phyloP scores from a whole-genome alignment of 2,329 filamentous ascomycete genomes.

The Cytospora paraplurivora region DNA sequence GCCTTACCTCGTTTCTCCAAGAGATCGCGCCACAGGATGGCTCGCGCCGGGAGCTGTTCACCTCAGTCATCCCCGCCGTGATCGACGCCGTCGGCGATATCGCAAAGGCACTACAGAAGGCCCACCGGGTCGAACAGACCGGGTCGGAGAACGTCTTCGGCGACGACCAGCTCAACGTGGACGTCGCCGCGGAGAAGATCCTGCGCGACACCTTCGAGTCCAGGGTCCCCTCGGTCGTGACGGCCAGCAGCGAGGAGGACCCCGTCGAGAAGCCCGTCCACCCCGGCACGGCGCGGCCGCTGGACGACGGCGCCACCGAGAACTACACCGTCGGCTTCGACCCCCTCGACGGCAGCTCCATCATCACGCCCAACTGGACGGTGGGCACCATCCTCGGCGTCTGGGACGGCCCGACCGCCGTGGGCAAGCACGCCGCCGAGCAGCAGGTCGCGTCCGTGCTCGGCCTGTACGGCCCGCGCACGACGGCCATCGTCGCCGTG shows the following conservation, averaged over 20 bases:
- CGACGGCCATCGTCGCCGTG: conserved; percentile 57
- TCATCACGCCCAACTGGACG: conserved; percentile 60
- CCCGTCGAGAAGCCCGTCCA: conserved; percentile 49
- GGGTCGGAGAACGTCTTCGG: conserved; percentile 60
- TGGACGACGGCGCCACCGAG: conserved; percentile 36
- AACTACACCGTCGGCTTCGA: conserved; percentile 64
- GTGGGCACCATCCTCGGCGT: conserved; percentile 63
- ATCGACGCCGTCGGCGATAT: conserved; percentile 49
- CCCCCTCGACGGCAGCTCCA: conserved; percentile 64
- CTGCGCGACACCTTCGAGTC: conserved; percentile 48
- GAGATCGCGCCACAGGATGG: conserved; percentile 32
- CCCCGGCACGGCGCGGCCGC: conserved; percentile 12
- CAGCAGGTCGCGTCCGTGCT: conserved; percentile 53
- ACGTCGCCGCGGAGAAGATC: conserved; percentile 52
- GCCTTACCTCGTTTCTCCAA: conserved; percentile 30
- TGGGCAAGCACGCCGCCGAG: conserved; percentile 42
- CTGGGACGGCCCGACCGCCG: conserved; percentile 54
- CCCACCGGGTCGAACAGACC: conserved; percentile 49
- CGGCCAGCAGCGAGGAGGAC: conserved; percentile 63
- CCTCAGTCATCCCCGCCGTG: conserved; percentile 52
- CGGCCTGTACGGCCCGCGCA: conserved; percentile 57
- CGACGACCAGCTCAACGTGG: conserved; percentile 61
- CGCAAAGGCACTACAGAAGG: conserved; percentile 45
- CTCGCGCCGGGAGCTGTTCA: conserved; percentile 40
- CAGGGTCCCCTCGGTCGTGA: conserved; percentile 47